phyloP scores from a whole-genome alignment of 225 moss, liverwort and hornwort genomes.

The Straminergon stramineum region DNA sequence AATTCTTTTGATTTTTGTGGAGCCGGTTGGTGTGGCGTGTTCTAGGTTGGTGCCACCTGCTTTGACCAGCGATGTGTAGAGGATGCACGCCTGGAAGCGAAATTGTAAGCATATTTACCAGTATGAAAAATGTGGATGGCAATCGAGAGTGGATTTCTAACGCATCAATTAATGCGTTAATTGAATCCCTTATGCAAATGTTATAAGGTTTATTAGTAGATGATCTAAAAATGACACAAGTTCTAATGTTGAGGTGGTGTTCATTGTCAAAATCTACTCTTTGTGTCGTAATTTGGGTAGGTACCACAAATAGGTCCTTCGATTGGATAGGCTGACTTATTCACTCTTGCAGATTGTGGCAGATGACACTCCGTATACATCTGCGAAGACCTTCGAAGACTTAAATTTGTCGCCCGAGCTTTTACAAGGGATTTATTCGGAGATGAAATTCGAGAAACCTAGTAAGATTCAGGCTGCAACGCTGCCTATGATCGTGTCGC shows the following conservation, averaged over 20 bases:
- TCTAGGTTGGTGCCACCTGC: not conserved
- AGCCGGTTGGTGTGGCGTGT: not conserved
- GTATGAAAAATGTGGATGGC: not conserved
- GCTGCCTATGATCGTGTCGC: conserved; percentile 78
- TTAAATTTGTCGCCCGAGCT: conserved; percentile 59
- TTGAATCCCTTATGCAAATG: not conserved
- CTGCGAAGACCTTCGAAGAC: conserved; percentile 81
- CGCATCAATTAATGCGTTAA: not conserved
- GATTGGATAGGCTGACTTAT: not conserved
- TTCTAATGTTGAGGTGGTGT: not conserved
- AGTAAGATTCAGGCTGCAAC: conserved; percentile 95
- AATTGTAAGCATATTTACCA: not conserved
- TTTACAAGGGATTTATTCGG: conserved; percentile 77
- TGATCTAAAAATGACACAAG: not conserved
- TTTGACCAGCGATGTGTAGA: not conserved
- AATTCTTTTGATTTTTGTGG: not conserved
- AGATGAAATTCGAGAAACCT: conserved; percentile 97
- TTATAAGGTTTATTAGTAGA: not conserved
- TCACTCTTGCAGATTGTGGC: conserved; percentile 46
- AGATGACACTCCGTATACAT: conserved; percentile 81
- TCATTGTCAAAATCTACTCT: not conserved
- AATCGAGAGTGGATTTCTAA: not conserved
- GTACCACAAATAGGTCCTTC: not conserved
- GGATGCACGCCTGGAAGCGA: not conserved
- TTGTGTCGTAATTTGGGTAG: not conserved